phyloP scores from a whole-genome alignment of 257 asterid genomes.

The Osmanthus fragrans region DNA sequence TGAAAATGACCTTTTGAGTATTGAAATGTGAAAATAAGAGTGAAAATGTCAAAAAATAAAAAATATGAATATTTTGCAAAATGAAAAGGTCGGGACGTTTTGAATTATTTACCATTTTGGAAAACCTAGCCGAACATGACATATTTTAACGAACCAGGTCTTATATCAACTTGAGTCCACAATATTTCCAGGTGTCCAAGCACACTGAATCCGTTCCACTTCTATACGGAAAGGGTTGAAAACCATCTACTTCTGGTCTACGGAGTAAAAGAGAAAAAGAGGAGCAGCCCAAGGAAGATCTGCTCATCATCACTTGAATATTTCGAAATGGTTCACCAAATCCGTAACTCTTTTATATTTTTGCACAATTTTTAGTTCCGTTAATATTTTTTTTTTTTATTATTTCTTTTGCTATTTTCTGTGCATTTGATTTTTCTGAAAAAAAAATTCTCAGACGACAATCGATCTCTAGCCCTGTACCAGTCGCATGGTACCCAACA shows the following conservation, averaged over 20 bases:
- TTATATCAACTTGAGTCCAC: not conserved
- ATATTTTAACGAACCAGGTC: too few relatives aligned
- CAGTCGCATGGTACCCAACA: conserved; percentile 85
- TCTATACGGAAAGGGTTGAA: conserved; percentile 1
- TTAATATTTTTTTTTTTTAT: conserved; percentile 5
- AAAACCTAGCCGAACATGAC: too few relatives aligned
- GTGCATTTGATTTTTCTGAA: not conserved
- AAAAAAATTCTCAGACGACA: conserved; percentile 46
- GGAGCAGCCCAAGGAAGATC: conserved; percentile 29
- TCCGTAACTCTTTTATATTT: not conserved
- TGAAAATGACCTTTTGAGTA: too few relatives aligned
- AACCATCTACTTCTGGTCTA: conserved; percentile 20
- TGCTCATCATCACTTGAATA: not conserved
- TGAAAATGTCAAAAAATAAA: too few relatives aligned
- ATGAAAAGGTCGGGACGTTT: too few relatives aligned
- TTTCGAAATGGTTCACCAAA: not conserved
- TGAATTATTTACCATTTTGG: too few relatives aligned
- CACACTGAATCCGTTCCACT: not conserved
- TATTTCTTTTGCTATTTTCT: not conserved
- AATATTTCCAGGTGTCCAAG: not conserved
- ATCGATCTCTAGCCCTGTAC: conserved; percentile 93
- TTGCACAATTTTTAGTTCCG: not conserved
- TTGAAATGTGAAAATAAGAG: too few relatives aligned
- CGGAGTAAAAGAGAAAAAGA: not conserved
- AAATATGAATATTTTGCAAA: too few relatives aligned